Evolutionary conservation across 495 filamentous ascomycete species (phyloP).

Genomic region (Jackrogersella minutella): DNA sequence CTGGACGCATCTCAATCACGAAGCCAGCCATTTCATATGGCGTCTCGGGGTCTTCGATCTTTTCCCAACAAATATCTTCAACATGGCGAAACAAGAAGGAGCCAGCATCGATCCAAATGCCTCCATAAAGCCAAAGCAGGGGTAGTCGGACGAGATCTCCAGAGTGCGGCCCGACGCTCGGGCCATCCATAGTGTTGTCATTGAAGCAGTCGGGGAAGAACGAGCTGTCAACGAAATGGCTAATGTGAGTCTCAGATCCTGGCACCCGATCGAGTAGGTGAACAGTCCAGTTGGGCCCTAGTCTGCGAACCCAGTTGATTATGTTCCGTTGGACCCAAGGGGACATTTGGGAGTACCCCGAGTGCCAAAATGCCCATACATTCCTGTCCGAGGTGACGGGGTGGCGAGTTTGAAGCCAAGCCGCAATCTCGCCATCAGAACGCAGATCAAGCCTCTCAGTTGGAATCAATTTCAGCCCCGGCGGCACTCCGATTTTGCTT

Average conservation of each 20-base stretch:
- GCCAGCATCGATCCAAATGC: constrained; percentile 53
- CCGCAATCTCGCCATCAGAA: constrained; percentile 39
- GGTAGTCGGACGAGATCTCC: constrained; percentile 51
- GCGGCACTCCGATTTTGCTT: constrained; percentile 22
- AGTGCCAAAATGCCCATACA: constrained; percentile 56
- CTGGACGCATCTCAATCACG: constrained; percentile 40
- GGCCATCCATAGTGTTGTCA: constrained; percentile 47
- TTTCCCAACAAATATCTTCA: constrained; percentile 54
- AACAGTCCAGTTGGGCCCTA: constrained; percentile 45
- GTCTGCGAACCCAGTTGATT: constrained; percentile 46
- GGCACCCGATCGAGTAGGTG: constrained; percentile 39
- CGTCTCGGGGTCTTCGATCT: constrained; percentile 47
- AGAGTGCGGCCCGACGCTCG: constrained; percentile 43
- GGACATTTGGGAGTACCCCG: constrained; percentile 43
- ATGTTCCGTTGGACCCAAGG: constrained; percentile 50
- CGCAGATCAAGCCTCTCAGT: constrained; percentile 38
- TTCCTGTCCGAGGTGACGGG: constrained; percentile 54
- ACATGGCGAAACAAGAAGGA: constrained; percentile 49
- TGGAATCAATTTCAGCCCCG: constrained; percentile 34
- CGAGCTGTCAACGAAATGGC: constrained; percentile 39
- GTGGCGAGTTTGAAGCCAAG: constrained; percentile 37
- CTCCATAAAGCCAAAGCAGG: constrained; percentile 48
- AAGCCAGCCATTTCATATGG: constrained; percentile 49
- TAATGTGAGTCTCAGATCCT: constrained; percentile 40
- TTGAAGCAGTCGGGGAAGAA: constrained; percentile 49